Percentiles rank a stretch among this genome's conserved stretches.
Evolutionary conservation across 2,329 filamentous ascomycete species (phyloP).

Genomic region (Fusarium sp.): DNA sequence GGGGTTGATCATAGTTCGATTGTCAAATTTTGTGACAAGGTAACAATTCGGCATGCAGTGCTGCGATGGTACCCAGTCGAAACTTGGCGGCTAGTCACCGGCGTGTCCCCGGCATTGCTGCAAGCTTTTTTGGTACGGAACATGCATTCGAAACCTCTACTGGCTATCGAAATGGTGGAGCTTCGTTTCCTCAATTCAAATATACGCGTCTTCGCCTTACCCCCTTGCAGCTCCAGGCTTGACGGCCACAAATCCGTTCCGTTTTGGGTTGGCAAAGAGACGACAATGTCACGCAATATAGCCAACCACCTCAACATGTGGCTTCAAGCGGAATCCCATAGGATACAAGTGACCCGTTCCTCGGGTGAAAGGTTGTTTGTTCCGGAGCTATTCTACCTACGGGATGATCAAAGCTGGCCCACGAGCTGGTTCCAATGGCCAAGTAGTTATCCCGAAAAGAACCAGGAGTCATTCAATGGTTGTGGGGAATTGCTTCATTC

Average conservation of each 20-base stretch:
- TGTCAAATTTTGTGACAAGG: neutral
- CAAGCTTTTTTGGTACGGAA: neutral
- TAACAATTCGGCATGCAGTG: neutral
- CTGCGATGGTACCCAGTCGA: neutral
- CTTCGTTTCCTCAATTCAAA: neutral
- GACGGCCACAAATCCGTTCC: neutral
- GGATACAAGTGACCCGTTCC: neutral
- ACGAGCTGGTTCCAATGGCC: neutral
- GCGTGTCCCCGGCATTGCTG: neutral
- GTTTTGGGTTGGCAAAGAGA: neutral
- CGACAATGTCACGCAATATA: neutral
- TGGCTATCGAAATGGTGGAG: neutral
- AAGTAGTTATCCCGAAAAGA: neutral
- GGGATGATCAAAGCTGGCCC: neutral
- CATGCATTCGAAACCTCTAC: neutral
- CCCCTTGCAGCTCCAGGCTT: neutral
- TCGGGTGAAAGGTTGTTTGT: neutral
- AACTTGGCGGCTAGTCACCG: neutral
- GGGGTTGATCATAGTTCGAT: neutral
- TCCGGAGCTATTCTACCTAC: neutral
- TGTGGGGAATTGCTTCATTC: neutral
- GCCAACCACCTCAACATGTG: slow-evolving; percentile 26
- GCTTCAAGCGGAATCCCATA: neutral
- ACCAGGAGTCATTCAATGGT: neutral
- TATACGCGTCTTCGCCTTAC: neutral